A percentile compares a stretch with the other conserved stretches of the same genome.
Conservation (phyloP, 768 basidiomycete species). For the Pleurotus giganteus region DNA sequence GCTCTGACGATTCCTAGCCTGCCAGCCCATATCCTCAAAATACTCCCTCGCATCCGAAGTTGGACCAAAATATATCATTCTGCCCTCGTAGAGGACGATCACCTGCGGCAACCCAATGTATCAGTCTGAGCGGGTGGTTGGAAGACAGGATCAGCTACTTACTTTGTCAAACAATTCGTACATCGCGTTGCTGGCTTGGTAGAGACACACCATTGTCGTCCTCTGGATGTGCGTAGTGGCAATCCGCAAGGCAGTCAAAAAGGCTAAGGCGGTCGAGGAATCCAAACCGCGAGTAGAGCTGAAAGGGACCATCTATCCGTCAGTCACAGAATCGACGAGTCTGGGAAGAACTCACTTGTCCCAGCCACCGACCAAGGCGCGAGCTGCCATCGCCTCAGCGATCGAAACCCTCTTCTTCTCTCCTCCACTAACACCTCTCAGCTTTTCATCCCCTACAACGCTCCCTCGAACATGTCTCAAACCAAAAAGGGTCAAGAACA, state of each 20-base stretch:
- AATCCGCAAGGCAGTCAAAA: slow-evolving; percentile 56
- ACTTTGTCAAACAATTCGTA: slow-evolving; percentile 59
- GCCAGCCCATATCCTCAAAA: slow-evolving; percentile 68
- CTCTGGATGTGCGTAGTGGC: slow-evolving; percentile 44
- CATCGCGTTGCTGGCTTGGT: slow-evolving; percentile 42
- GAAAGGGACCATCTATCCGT: slow-evolving; percentile 12
- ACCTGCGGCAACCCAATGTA: too few species aligned
- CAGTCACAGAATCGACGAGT: background rate
- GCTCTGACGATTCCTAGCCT: slow-evolving; percentile 57
- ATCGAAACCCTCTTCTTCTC: slow-evolving; percentile 85
- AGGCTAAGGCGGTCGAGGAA: slow-evolving; percentile 60
- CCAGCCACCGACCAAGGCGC: slow-evolving; percentile 67
- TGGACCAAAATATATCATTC: slow-evolving; percentile 54
- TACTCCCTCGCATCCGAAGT: slow-evolving; percentile 61
- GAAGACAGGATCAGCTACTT: background rate
- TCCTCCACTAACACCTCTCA: slow-evolving; percentile 61
- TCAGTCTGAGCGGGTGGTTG: background rate
- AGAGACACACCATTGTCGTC: slow-evolving; percentile 65
- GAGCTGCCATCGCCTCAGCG: slow-evolving; percentile 61
- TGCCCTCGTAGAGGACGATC: slow-evolving; percentile 53
- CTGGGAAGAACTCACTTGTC: slow-evolving; percentile 58
- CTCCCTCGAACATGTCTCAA: slow-evolving; percentile 71
- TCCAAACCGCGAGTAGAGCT: slow-evolving; percentile 52
- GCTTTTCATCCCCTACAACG: slow-evolving; percentile 65
- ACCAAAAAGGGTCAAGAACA: slow-evolving; percentile 70